Conservation (phyloP, 768 basidiomycete species). For the Xerocomellus chrysenteron region DNA sequence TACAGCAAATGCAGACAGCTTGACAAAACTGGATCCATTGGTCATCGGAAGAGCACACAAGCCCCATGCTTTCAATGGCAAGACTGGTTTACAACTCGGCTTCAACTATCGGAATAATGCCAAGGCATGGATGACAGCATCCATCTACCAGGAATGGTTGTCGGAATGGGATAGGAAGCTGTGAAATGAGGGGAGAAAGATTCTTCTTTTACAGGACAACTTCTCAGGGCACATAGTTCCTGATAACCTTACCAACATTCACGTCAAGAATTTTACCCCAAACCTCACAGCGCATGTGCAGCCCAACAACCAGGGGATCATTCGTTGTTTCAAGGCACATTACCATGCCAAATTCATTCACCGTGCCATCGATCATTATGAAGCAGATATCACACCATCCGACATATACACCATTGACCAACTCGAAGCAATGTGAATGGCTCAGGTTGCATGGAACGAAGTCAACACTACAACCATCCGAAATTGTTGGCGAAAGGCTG, state of each 20-base stretch:
- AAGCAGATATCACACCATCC: background rate
- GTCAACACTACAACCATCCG: too few relatives aligned
- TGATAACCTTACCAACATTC: constrained; percentile 20
- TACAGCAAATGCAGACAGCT: too few relatives aligned
- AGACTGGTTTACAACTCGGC: background rate
- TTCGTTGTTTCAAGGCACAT: background rate
- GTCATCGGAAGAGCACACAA: background rate
- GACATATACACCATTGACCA: too few relatives aligned
- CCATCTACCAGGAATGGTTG: background rate
- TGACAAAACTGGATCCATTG: background rate
- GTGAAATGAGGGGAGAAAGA: background rate
- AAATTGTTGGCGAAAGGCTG: too few relatives aligned
- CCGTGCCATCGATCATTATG: background rate
- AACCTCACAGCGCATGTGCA: constrained; percentile 40
- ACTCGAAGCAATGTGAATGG: too few relatives aligned
- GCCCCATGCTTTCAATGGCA: background rate
- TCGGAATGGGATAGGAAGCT: background rate
- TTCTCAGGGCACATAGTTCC: constrained; percentile 22
- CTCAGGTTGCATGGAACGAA: too few relatives aligned
- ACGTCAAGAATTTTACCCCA: constrained; percentile 14
- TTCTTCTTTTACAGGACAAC: constrained; percentile 8
- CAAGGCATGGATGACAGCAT: background rate
- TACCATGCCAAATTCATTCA: constrained; percentile 3
- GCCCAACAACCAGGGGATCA: constrained; percentile 28
- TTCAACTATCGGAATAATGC: background rate